A percentile compares a stretch with the other conserved stretches of the same genome.
These are phyloP conservation scores for Kwoniella mangroviensis DNA, from an alignment of 768 basidiomycete genomes.

Conservation along the genomic window DNA sequence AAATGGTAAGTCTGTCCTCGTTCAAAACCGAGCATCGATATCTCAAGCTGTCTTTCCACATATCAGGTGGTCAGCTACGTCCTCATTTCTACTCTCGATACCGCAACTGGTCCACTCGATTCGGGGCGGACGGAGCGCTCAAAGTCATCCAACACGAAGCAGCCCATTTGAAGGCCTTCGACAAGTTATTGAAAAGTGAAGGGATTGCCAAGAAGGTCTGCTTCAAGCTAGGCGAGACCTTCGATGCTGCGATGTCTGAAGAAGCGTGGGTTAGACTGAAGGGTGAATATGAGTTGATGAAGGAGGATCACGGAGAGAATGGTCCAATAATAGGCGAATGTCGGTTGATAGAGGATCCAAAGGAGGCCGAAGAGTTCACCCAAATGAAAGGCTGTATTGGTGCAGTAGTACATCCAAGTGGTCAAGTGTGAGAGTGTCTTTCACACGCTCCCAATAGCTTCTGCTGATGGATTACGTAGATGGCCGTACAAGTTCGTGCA, in stretches of 20 bases:
- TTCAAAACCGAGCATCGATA: background rate
- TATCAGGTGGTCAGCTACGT: slow-evolving; percentile 31
- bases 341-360: slow-evolving; percentile 24
- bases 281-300: slow-evolving; percentile 26
- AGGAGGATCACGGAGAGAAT: slow-evolving; percentile 23
- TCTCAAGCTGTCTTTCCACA: background rate
- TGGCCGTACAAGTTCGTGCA: slow-evolving; percentile 40
- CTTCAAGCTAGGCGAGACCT: slow-evolving; percentile 25
- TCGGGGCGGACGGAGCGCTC: slow-evolving; percentile 21
- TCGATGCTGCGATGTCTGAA: slow-evolving; percentile 33
- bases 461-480: slow-evolving; percentile 3
- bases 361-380: slow-evolving; percentile 32
- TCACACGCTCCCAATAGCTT: background rate
- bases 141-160: slow-evolving; percentile 29
- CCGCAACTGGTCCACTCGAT: slow-evolving; percentile 19
- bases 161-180: slow-evolving; percentile 29
- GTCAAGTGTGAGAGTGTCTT: slow-evolving; percentile 28
- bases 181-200: slow-evolving; percentile 19
- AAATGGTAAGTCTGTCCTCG: slow-evolving; percentile 30
- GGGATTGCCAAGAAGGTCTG: slow-evolving; percentile 27
- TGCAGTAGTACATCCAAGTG: slow-evolving; percentile 27
- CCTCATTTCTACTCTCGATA: slow-evolving; percentile 35
- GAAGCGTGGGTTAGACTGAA: slow-evolving; percentile 28
- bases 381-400: slow-evolving; percentile 33
- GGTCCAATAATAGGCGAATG: slow-evolving; percentile 22